Evolutionary conservation across 2,329 filamentous ascomycete genomes (phyloP).

Genomic region (Curvularia eragrostidis): DNA sequence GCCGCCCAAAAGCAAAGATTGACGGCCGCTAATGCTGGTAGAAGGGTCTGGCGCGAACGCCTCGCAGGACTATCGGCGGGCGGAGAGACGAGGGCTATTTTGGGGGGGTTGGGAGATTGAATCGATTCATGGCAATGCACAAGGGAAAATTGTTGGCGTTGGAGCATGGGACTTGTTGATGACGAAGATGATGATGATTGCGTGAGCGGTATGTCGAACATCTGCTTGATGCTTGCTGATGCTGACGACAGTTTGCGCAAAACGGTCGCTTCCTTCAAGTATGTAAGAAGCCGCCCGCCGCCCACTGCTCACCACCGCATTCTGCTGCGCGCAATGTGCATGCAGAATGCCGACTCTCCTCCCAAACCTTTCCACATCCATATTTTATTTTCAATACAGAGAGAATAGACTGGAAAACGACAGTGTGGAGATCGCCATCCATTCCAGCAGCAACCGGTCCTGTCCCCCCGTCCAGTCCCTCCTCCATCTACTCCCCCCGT

Average conservation of each 20-base stretch:
- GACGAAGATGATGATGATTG: not conserved
- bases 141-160: not conserved
- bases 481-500: not conserved
- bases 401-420: not conserved
- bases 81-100: not conserved
- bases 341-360: not conserved
- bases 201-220: not conserved
- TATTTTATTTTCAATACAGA: not conserved
- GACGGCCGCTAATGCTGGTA: conserved; percentile 2
- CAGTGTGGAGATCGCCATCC: not conserved
- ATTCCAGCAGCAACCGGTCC: not conserved
- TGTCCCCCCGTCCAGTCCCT: not conserved
- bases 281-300: not conserved
- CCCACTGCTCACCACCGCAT: not conserved
- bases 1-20: conserved; percentile 10
- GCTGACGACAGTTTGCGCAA: not conserved
- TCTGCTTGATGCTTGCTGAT: not conserved
- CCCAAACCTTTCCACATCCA: not conserved
- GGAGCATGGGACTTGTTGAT: not conserved
- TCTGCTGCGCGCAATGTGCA: not conserved
- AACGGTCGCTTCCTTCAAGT: not conserved
- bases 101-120: not conserved
- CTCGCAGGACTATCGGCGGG: not conserved
- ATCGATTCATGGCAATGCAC: not conserved
- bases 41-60: conserved; percentile 11